Base-by-base conservation (phyloP, 2,329 filamentous ascomycete species). In the Aspergillus uvarum region DNA sequence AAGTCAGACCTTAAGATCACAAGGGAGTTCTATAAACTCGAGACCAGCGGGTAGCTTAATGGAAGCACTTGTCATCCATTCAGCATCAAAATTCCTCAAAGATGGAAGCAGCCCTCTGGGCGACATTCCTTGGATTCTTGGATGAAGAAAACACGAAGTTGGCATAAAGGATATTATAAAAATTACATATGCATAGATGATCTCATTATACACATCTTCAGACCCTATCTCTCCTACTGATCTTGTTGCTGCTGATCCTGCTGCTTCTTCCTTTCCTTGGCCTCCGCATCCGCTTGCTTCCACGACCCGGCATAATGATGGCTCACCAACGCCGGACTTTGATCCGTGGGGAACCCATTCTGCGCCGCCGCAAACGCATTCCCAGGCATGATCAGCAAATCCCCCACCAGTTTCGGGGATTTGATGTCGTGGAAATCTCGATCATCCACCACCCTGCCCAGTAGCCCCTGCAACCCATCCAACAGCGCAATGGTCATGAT, bases 361-460 rank as follows among this genome's bases (percentile, higher is more conserved):
- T 70, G 65, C n/a, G 48, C 12, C 3, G 64, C 67, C 19, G 68
- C 69, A 52, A 72, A 72, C 8, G 69, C 59, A 44, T 60, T 60
- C 0, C 67, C 66, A 1, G 68, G 69, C 66, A 71, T 66, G 44
- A 71, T 61, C 14, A 72, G 47, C 8, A 71, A 60, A 65, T 72
- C 69, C 5, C 65, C 69, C 12, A 72, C 52, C 10, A 70, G 10
- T 47, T 60, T 69, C 1, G 67, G 69, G 7, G 53, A 56, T 21
- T 68, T 71, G 14, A 60, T 65, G 3, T 35, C 56, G 14, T 67
- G 50, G 16, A 69, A 67, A 49, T 71, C 67, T 6, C 65, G 60
- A 50, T 71, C 67, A 51, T 66, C 65, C 2, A 71, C 63, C 1
- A 51, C 11, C 50, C 64, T 55, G 5, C 56, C 55, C 5, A 70